A percentile compares a stretch with the other conserved stretches of the same genome.
phyloP scores from a whole-genome alignment of 352 stramenopile species.

The Globisporangium camurandrum region DNA sequence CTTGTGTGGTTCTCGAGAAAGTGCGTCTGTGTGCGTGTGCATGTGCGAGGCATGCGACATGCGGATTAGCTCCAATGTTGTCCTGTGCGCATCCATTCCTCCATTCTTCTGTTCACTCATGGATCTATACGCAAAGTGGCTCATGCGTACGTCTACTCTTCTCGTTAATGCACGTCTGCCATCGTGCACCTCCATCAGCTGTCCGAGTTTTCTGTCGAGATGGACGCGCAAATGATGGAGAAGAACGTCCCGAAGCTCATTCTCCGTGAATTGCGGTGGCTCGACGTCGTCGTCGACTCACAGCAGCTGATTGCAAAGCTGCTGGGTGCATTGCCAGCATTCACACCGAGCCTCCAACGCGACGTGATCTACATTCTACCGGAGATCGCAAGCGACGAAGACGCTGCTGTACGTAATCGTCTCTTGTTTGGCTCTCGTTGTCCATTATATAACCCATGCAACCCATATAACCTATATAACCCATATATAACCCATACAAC shows the following conservation, averaged over 20 bases:
- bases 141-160: too few species aligned
- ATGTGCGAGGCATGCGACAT: too few species aligned
- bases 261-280: constrained; percentile 53
- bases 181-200: too few species aligned
- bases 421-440: not conserved
- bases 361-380: constrained; percentile 66
- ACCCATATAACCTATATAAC: too few species aligned
- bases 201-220: constrained; percentile 31
- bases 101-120: too few species aligned
- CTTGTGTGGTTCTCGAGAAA: not conserved
- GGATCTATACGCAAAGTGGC: too few species aligned
- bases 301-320: constrained; percentile 44
- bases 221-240: constrained; percentile 31
- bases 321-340: constrained; percentile 31
- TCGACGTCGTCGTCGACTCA: constrained; percentile 42
- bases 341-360: constrained; percentile 35
- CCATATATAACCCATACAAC: too few species aligned
- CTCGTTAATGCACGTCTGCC: too few species aligned
- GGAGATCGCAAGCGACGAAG: constrained; percentile 46
- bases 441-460: too few species aligned
- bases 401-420: constrained; percentile 17
- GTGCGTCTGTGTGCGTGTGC: too few species aligned
- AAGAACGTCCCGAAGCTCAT: constrained; percentile 55
- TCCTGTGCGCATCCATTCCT: too few species aligned
- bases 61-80: too few species aligned